Base-by-base conservation (phyloP, 2,329 filamentous ascomycete genomes). In the Fusarium mundagurra region DNA sequence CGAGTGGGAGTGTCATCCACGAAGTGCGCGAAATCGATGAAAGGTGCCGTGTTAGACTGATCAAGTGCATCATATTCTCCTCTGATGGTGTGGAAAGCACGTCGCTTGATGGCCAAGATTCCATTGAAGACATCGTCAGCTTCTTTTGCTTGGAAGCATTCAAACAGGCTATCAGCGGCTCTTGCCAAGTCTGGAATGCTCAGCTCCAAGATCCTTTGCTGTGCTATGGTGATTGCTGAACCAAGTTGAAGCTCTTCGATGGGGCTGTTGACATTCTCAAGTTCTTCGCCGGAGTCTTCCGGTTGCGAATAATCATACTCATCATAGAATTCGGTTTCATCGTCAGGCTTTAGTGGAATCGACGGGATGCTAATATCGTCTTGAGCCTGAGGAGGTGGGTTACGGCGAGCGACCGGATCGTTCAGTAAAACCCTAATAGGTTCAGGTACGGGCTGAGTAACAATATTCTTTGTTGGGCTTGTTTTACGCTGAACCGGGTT, bases 11-110 rank as follows among this genome's bases (percentile, higher is more conserved):
- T 14, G n/a, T 34, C 27, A 38, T 41, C 18, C 33, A 62, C 20
- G 29, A 69, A 67, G n/a, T 64, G 58, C 14, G 62, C 48, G 57
- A 77, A 74, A 71, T 83, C 76, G 31, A 85, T 76, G 51, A 84
- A 80, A 0, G 76, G 73, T 7, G 61, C 66, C 10, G 66, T 59
- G 6, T 64, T 34, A 27, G 50, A 43, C 41, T 51, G 36, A 11
- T 71, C 64, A 36, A 71, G 67, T n/a, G 65, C 61, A 18, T 75
- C 69, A 57, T 79, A 83, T 36, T 76, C 68, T 13, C 74, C 66
- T 12, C 78, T 77, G 36, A 79, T 73, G 36, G 64, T 68, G 34
- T 71, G 67, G 61, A 83, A 82, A 13, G 75, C 61, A 20, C 70
- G 71, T 53, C 77, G 72, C 45, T 80, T 82, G 36, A 80, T 75